Conservation (phyloP, 768 basidiomycete species). For the Cystobasidium onofrii region DNA sequence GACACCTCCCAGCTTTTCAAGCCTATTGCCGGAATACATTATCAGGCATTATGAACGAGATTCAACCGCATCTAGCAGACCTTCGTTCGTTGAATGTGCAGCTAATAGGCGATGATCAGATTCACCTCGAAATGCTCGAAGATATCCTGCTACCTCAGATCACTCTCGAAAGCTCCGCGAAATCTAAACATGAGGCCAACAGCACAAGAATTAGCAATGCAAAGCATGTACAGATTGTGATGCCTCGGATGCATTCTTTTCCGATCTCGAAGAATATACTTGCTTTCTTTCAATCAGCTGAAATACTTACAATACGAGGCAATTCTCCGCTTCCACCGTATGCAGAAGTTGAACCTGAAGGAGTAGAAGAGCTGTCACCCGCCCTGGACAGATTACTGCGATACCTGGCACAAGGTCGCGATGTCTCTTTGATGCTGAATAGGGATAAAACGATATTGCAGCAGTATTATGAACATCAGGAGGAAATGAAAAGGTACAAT, state of each 20-base stretch:
- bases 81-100: neutral
- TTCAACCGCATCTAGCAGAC: neutral
- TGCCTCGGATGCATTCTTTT: neutral
- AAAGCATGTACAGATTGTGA: neutral
- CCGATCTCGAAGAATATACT: neutral
- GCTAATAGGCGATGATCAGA: neutral
- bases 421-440: neutral
- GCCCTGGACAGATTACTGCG: neutral
- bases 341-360: neutral
- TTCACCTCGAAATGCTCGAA: neutral
- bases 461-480: neutral
- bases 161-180: neutral
- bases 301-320: neutral
- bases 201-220: neutral
- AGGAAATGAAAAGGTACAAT: neutral
- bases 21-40: neutral
- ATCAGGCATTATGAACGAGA: neutral
- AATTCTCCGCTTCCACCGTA: neutral
- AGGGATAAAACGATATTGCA: neutral
- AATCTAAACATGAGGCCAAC: neutral
- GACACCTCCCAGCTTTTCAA: neutral
- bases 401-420: neutral
- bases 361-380: neutral
- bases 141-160: neutral
- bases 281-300: neutral